Evolutionary conservation across 2,329 filamentous ascomycete genomes (phyloP).

Genomic region (Pseudogymnoascus sp.): DNA sequence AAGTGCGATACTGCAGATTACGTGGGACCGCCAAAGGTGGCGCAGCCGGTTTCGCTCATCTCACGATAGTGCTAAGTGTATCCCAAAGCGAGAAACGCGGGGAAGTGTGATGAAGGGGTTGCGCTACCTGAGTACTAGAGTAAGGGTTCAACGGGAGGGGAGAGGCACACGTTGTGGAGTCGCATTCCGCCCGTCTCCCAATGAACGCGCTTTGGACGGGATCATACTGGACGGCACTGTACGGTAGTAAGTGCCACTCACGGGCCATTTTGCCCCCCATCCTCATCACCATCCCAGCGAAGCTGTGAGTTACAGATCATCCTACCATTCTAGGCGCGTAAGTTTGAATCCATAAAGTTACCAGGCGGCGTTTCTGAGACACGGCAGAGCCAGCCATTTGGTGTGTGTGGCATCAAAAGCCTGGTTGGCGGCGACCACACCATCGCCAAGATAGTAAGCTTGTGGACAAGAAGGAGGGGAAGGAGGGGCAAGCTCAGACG

Average conservation of each 20-base stretch:
- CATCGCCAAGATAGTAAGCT: background rate
- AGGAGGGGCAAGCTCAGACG: constrained; percentile 4
- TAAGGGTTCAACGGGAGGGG: background rate
- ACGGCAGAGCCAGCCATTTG: background rate
- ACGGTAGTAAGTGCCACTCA: background rate
- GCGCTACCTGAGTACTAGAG: background rate
- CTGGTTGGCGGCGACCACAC: background rate
- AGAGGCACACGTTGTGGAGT: background rate
- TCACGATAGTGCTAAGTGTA: background rate
- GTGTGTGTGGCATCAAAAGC: background rate
- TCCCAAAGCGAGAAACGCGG: background rate
- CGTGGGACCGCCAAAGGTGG: constrained; percentile 3
- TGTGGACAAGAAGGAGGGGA: background rate
- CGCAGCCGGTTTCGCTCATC: constrained; percentile 7
- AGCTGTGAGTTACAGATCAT: background rate
- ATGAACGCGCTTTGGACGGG: background rate
- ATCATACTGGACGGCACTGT: background rate
- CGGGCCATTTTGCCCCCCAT: background rate
- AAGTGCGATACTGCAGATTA: constrained; percentile 3
- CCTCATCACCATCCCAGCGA: background rate
- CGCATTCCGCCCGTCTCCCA: background rate
- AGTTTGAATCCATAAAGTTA: constrained; percentile 1
- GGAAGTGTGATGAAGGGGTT: constrained; percentile 5
- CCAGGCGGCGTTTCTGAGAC: constrained; percentile 1
- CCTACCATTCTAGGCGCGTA: background rate